phyloP scores from a whole-genome alignment of 257 asterid genomes.

The Nicotiana noctiflora region DNA sequence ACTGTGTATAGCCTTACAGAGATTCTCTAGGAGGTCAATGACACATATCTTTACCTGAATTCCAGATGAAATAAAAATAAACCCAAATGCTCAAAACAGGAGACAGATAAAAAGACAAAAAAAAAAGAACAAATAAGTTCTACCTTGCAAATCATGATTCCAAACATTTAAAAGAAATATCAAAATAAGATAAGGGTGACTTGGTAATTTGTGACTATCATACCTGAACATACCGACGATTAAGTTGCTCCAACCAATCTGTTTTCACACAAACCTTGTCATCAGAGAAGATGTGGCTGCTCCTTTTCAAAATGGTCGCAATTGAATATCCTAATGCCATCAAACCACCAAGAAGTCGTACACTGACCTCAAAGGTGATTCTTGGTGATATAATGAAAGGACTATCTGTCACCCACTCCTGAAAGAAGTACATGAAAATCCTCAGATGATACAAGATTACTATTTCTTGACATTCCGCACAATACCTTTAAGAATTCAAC shows the following conservation, averaged over 20 bases:
- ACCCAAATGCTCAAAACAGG: slow-evolving; percentile 1
- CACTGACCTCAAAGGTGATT: slow-evolving; percentile 96
- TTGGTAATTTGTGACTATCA: not conserved
- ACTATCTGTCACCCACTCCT: slow-evolving; percentile 97
- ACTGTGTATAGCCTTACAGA: not conserved
- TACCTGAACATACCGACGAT: slow-evolving; percentile 92
- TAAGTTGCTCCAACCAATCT: slow-evolving; percentile 98
- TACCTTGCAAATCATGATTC: not conserved
- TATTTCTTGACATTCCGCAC: not conserved
- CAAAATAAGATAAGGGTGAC: not conserved
- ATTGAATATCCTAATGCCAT: slow-evolving; percentile 97
- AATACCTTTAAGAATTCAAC: not conserved
- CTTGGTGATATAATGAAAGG: slow-evolving; percentile 98
- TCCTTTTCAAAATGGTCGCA: slow-evolving; percentile 95
- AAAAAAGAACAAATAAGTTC: not conserved
- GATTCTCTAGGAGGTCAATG: not conserved
- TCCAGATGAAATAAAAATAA: not conserved
- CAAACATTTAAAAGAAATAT: not conserved
- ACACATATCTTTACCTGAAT: not conserved
- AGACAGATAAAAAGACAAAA: not conserved
- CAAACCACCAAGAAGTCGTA: slow-evolving; percentile 97
- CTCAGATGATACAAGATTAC: slow-evolving; percentile 12
- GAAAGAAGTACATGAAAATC: slow-evolving; percentile 24
- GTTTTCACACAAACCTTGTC: slow-evolving; percentile 78
- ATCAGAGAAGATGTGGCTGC: slow-evolving; percentile 70